Percentiles rank a stretch among this genome's conserved stretches.
phyloP scores from a whole-genome alignment of 306 rosid species.

The Elaeagnus macrophylla region DNA sequence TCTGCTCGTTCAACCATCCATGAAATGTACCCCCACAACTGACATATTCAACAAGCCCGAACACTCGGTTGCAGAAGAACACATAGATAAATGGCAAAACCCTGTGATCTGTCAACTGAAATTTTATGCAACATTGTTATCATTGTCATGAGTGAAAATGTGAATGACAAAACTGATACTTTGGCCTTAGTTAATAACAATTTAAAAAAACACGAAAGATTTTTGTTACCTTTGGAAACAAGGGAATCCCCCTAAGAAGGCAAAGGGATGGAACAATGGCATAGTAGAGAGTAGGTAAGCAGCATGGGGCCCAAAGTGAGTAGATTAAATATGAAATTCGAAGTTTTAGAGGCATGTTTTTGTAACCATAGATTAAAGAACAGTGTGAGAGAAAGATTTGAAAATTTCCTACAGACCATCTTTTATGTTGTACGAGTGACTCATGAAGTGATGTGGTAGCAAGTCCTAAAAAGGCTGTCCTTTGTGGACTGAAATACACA shows the following conservation, averaged over 20 bases:
- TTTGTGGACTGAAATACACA: conserved; percentile 1
- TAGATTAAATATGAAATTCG: not conserved
- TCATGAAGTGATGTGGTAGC: not conserved
- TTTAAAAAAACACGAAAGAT: too few species aligned
- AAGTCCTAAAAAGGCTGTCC: conserved; percentile 2
- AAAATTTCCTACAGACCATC: conserved; percentile 5
- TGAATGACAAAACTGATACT: too few species aligned
- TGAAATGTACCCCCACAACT: conserved; percentile 42
- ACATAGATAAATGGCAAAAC: conserved; percentile 54
- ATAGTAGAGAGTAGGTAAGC: not conserved
- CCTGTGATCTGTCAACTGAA: conserved; percentile 62
- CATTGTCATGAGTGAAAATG: too few species aligned
- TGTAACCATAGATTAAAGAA: not conserved
- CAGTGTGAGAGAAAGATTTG: conserved; percentile 3
- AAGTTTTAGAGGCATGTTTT: conserved; percentile 2
- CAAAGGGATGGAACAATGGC: not conserved
- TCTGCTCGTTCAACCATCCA: conserved; percentile 74
- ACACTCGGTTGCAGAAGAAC: conserved; percentile 27
- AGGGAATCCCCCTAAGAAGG: conserved; percentile 6
- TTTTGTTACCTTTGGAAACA: conserved; percentile 11
- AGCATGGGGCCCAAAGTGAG: not conserved
- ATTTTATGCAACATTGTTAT: too few species aligned
- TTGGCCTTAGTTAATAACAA: too few species aligned
- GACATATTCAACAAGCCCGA: conserved; percentile 39
- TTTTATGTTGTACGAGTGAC: conserved; percentile 6